A percentile compares a stretch with the other conserved stretches of the same genome.
Conservation (phyloP, 306 rosid genomes). For the Potentilla sterilis region DNA sequence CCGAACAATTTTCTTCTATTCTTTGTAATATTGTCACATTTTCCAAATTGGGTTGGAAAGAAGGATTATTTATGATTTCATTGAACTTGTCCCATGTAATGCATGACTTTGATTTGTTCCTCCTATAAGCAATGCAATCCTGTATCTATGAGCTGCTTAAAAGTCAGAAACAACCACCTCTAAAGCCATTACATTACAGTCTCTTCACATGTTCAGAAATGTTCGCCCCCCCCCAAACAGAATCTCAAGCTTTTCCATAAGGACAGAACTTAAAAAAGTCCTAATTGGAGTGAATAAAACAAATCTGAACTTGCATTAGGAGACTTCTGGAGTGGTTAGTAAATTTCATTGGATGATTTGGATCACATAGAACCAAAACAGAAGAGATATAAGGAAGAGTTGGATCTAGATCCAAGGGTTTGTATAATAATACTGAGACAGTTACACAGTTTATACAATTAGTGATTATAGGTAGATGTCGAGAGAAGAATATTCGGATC, state of each 20-base stretch:
- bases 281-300: neutral
- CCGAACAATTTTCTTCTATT: neutral
- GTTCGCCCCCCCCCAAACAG: too few species aligned
- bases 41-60: slow-evolving; percentile 9
- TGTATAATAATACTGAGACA: neutral
- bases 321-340: neutral
- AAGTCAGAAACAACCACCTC: too few species aligned
- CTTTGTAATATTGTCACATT: slow-evolving; percentile 12
- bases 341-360: neutral
- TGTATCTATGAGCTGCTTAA: neutral
- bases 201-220: too few species aligned
- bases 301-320: neutral
- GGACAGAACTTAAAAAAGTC: neutral
- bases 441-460: neutral
- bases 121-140: neutral
- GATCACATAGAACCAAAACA: slow-evolving; percentile 4
- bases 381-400: neutral
- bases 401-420: slow-evolving; percentile 18
- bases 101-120: neutral
- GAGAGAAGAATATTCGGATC: neutral
- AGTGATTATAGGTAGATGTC: neutral
- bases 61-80: slow-evolving; percentile 11
- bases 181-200: too few species aligned
- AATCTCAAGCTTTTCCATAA: too few species aligned
- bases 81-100: neutral